Evolutionary conservation across 345 rosid genomes (phyloP).

Genomic region (Ceriops zippeliana): DNA sequence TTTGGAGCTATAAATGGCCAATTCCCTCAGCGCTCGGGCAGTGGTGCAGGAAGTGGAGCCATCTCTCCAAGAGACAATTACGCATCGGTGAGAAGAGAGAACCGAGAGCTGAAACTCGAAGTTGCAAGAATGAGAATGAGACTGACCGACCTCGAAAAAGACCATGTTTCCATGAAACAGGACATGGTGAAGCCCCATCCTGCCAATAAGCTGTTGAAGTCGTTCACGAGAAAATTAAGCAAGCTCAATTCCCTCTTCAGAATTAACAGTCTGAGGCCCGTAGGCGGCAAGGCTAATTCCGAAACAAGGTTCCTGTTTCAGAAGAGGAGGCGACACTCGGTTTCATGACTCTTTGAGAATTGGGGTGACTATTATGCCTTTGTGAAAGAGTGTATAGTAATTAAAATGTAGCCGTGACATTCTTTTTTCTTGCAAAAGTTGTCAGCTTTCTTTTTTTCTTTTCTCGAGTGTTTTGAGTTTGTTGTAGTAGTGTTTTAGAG

Average conservation of each 20-base stretch:
- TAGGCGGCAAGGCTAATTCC: constrained; percentile 45
- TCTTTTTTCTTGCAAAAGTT: not conserved
- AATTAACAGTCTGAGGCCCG: constrained; percentile 51
- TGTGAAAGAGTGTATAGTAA: constrained; percentile 31
- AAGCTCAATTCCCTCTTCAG: constrained; percentile 75
- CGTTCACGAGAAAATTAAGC: constrained; percentile 69
- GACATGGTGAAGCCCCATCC: constrained; percentile 72
- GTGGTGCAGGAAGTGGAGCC: constrained; percentile 96
- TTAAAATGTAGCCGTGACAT: constrained; percentile 4
- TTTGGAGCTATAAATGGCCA: constrained; percentile 57
- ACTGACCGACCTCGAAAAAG: constrained; percentile 89
- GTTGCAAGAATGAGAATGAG: constrained; percentile 99
- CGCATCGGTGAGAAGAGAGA: constrained; percentile 95
- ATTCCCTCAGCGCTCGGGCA: constrained; percentile 79
- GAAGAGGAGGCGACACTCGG: constrained; percentile 75
- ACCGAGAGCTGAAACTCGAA: constrained; percentile 90
- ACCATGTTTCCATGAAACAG: constrained; percentile 91
- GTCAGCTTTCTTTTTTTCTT: constrained; percentile 2
- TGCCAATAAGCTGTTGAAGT: constrained; percentile 68
- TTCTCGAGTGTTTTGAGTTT: constrained; percentile 20
- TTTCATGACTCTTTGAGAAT: constrained; percentile 42
- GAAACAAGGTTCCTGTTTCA: constrained; percentile 70
- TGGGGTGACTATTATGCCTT: not conserved
- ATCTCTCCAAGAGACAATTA: constrained; percentile 95
- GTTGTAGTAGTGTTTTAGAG: constrained; percentile 4